Evolutionary conservation across 208 protist genomes (phyloP).

Genomic region (Phytomonas francai): DNA sequence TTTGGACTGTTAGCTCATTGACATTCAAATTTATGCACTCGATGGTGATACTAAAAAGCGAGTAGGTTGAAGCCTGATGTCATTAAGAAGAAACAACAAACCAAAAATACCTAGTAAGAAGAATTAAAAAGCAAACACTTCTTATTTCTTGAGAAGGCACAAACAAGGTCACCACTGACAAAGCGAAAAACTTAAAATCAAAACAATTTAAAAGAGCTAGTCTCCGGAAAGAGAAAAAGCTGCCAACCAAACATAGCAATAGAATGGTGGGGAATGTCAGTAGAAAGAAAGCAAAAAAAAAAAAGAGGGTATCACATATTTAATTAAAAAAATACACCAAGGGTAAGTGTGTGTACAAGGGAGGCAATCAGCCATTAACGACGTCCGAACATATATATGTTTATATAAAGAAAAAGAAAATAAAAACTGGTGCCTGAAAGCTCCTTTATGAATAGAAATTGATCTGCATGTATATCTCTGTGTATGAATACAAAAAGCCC

Average conservation of each 20-base stretch:
- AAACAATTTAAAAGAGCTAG: neutral
- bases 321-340: neutral
- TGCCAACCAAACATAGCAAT: neutral
- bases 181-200: neutral
- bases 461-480: neutral
- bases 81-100: conserved; percentile 4
- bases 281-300: conserved; percentile 2
- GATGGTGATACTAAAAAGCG: conserved; percentile 2
- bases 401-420: neutral
- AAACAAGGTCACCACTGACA: neutral
- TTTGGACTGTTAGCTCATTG: neutral
- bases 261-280: neutral
- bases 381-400: conserved; percentile 1
- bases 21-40: conserved; percentile 3
- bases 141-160: neutral
- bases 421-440: neutral
- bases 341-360: neutral
- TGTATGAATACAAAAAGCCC: neutral
- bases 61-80: neutral
- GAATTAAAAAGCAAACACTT: neutral
- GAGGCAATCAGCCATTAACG: neutral
- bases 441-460: neutral
- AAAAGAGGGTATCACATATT: conserved; percentile 8
- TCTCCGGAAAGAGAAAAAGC: neutral
- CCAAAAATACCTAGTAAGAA: conserved; percentile 1